Percentiles rank a stretch among this genome's conserved stretches.
Evolutionary conservation across 331 rosid species (phyloP).

Genomic region (Malus hybrid): DNA sequence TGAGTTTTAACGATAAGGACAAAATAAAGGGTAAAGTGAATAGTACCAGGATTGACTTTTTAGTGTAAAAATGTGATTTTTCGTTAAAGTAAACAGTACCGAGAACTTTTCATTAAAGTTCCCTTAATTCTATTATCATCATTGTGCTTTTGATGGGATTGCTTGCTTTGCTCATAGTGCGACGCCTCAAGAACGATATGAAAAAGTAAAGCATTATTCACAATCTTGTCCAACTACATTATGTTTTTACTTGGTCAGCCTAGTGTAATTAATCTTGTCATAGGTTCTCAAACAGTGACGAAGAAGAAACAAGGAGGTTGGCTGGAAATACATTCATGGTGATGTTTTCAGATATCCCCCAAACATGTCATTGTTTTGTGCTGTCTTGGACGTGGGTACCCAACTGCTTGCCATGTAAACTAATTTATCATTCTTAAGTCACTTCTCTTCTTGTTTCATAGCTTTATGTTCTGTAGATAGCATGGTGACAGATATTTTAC

Average conservation of each 20-base stretch:
- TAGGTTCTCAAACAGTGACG: conserved; percentile 52
- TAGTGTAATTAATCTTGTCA: conserved; percentile 8
- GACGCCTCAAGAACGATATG: conserved; percentile 66
- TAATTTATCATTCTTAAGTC: no score
- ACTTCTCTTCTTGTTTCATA: no score
- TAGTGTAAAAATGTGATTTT: no score
- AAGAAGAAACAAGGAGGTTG: conserved; percentile 71
- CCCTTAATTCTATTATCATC: no score
- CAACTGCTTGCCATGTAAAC: conserved; percentile 57
- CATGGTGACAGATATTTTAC: no score
- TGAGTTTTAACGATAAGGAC: no score
- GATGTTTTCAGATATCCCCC: conserved; percentile 76
- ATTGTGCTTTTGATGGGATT: conserved; percentile 67
- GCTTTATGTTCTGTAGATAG: no score
- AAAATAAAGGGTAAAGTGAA: no score
- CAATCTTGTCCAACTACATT: neutral
- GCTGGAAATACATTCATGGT: conserved; percentile 77
- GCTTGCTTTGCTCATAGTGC: conserved; percentile 58
- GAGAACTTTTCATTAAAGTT: no score
- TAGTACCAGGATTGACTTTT: no score
- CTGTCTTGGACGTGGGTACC: conserved; percentile 74
- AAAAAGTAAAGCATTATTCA: conserved; percentile 46
- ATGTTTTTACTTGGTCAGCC: conserved; percentile 6
- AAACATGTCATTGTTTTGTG: conserved; percentile 61
- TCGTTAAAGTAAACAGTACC: no score